Evolutionary conservation across 75 land plant species (phyloP), one percentile per base, ranked within the genome.

Genomic region (Pinus taeda): DNA sequence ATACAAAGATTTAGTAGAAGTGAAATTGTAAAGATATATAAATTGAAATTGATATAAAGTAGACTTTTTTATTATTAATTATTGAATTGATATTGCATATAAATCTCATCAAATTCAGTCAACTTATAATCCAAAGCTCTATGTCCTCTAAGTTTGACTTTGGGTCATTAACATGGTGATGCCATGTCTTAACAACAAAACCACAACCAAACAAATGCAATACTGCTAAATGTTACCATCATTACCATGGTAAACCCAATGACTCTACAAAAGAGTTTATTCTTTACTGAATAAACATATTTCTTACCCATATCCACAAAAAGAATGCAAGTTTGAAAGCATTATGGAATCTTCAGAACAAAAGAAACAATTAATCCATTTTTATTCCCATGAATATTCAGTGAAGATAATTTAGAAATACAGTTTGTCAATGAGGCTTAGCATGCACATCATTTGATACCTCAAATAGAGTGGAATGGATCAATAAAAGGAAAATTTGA

Each of bases 401-500:
- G 7, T 24, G 26, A 45, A 2, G 26, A 11, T 33, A 20, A 22
- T 62, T 45, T 0, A 26, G 26, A 26, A 26, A 26, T 26, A 26
- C 0, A 26, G 26, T 26, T 26, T 26, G 26, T 26, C 26, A 26
- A 26, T 26, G 26, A 26, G 26, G 26, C 26, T 26, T 26, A 26
- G 26, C 20, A 11, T 6, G 42, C 39, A 7, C n/a, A 39, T 4
- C 9, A 6, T 36, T 66, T 56, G 37, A 78, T 56, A 85, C 92
- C 92, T 90, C 88, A 77, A 90, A 90, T 20, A 90, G 73, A 15
- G 83, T 78, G 74, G 88, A 90, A 73, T 90, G 92, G 8, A 90
- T 80, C 26, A 83, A 45, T 37, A 45, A 77, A 11, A 90, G 88
- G 33, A 90, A 45, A 14, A 90, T 70, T 24, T 49, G 49, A 21